phyloP scores from a whole-genome alignment of 169 alveolate species.

The Eimeria falciformis region DNA sequence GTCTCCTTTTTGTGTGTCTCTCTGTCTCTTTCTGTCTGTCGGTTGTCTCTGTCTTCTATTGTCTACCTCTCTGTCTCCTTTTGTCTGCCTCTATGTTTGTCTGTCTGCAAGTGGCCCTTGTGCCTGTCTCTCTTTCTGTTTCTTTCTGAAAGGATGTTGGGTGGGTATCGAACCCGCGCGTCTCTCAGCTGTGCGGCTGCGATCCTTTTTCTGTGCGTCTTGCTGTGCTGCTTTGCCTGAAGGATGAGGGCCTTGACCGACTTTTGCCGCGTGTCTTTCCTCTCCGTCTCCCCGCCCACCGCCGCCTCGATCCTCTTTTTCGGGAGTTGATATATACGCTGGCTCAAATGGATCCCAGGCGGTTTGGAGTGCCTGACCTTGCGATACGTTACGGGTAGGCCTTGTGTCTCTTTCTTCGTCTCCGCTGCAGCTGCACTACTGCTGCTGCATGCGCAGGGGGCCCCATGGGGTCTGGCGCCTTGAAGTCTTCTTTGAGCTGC shows the following conservation, averaged over 20 bases:
- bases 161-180: too few species aligned
- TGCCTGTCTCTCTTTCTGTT: neutral
- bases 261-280: constrained; percentile 89
- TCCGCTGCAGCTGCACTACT: neutral
- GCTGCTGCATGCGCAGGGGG: neutral
- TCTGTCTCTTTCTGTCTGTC: neutral
- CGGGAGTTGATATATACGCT: constrained; percentile 88
- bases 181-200: too few species aligned
- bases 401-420: neutral
- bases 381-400: constrained; percentile 87
- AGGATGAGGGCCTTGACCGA: constrained; percentile 90
- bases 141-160: neutral
- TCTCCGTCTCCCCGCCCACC: constrained; percentile 72
- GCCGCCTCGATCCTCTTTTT: constrained; percentile 86
- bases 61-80: neutral
- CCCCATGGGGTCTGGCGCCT: neutral
- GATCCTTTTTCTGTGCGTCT: neutral
- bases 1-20: neutral
- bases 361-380: constrained; percentile 86
- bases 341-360: constrained; percentile 88
- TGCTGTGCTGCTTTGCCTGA: neutral
- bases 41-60: neutral
- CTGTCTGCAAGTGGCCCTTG: too few species aligned
- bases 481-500: too few species aligned
- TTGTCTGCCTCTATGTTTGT: neutral